Conservation (phyloP, 1,284 basidiomycete species). For the Phellinidium pouzarii region DNA sequence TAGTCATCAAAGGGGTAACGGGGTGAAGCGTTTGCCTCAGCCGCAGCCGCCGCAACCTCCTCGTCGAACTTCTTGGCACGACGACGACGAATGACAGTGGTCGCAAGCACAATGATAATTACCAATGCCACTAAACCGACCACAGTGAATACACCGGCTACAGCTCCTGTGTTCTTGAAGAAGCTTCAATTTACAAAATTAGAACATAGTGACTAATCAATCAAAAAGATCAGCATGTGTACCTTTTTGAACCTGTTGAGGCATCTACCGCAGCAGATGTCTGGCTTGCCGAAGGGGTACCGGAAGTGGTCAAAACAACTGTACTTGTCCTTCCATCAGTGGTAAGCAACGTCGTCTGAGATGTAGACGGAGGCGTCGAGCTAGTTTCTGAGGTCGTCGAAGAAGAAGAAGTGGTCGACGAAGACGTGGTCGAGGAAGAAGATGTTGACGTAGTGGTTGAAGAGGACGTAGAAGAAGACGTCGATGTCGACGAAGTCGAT, state of each 20-base stretch:
- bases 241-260: background rate
- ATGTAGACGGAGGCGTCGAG: background rate
- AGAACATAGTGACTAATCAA: background rate
- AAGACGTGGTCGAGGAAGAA: constrained; percentile 11
- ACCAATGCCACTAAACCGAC: constrained; percentile 53
- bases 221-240: background rate
- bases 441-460: constrained; percentile 18
- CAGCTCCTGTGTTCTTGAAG: constrained; percentile 62
- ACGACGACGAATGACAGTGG: constrained; percentile 49
- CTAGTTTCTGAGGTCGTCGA: constrained; percentile 5
- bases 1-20: constrained; percentile 49
- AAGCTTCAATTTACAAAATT: constrained; percentile 42
- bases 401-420: constrained; percentile 11
- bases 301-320: no score
- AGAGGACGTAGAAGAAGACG: constrained; percentile 19
- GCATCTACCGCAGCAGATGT: background rate
- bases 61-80: constrained; percentile 59
- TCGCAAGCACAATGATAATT: constrained; percentile 45
- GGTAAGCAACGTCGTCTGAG: background rate
- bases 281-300: constrained; percentile 1
- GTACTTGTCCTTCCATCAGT: background rate
- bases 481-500: constrained; percentile 16
- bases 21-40: constrained; percentile 42
- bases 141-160: constrained; percentile 62
- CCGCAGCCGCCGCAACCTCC: constrained; percentile 61